Evolutionary conservation across 176 grass and related monocot species (phyloP), one percentile per base, ranked within the genome.

Genomic region (Cenchrus fungigraminus): DNA sequence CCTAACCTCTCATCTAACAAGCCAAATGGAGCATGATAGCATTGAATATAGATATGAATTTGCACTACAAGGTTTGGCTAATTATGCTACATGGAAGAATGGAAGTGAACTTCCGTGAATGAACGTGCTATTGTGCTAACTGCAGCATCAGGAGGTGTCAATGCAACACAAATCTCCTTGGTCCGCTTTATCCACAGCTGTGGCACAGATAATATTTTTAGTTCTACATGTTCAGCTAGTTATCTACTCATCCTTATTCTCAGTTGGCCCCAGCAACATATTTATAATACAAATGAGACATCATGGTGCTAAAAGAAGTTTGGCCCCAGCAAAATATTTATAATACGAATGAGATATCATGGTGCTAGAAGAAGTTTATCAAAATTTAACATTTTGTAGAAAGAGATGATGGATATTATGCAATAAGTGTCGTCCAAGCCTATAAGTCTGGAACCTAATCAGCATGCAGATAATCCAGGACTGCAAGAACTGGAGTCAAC

Each of bases 121-220:
- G 4, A 6, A 40, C 65, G 78, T 53, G 12, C 31, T 32, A 32
- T 32, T 32, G 31, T 32, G 31, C 8, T 63, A 86, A 72, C 55
- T 79, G 66, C 56, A 72, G 31, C 31, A 80, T 72, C 67, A 80
- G 76, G 20, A 79, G 51, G 54, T 22, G 7, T 68, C 63, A 79
- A 44, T 9, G 5, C 56, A 73, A 72, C 67, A 86, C 66, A 73
- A 64, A 70, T 43, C 25, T 71, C 55, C 13, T 63, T 34, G 14
- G 28, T 16, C 6, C 50, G 46, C 79, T 53, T 86, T 86, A 59
- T 79, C 5, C 0, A 52, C 16, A 79, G 8, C 8, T 8, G 44
- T 8, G 3, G 2, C 4, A 69, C 17, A 71, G 55, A 57, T 3
- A 34, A 51, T 44, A 47, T 11, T 28, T 4, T 20, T 71, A 22